Conservation (phyloP, 2,329 filamentous ascomycete genomes). For the Hypocreales sp. region DNA sequence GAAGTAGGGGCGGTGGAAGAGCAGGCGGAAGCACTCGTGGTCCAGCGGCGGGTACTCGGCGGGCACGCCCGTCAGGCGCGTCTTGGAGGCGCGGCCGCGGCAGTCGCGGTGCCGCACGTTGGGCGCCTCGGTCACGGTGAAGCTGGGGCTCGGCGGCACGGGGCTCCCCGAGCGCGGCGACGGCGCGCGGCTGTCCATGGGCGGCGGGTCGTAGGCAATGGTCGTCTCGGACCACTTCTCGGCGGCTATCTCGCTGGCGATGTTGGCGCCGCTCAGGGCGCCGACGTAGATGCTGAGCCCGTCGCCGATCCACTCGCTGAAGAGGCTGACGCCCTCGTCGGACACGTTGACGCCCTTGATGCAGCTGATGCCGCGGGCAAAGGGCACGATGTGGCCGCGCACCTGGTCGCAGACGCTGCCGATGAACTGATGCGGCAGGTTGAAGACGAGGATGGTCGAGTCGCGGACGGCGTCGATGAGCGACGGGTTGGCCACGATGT, state of each 20-base stretch:
- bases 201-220: constrained; percentile 86
- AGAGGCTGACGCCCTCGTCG: constrained; percentile 71
- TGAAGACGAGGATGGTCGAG: constrained; percentile 87
- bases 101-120: constrained; percentile 53
- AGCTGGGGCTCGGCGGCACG: constrained; percentile 22
- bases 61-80: constrained; percentile 61
- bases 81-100: constrained; percentile 49
- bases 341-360: constrained; percentile 96
- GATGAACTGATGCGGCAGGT: constrained; percentile 94
- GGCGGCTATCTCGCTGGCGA: constrained; percentile 82
- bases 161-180: constrained; percentile 31
- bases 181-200: constrained; percentile 67
- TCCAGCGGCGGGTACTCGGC: constrained; percentile 73
- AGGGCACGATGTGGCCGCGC: constrained; percentile 78
- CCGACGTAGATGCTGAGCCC: constrained; percentile 92
- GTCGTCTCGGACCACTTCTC: constrained; percentile 98
- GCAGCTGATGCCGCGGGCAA: constrained; percentile 85
- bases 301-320: constrained; percentile 88
- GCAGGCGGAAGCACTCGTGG: constrained; percentile 63
- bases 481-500: constrained; percentile 73
- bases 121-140: constrained; percentile 37
- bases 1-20: constrained; percentile 96
- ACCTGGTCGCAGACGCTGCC: constrained; percentile 71
- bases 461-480: constrained; percentile 65
- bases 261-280: constrained; percentile 89